Conservation (phyloP, 768 basidiomycete genomes). For the Lyophyllum atratum region DNA sequence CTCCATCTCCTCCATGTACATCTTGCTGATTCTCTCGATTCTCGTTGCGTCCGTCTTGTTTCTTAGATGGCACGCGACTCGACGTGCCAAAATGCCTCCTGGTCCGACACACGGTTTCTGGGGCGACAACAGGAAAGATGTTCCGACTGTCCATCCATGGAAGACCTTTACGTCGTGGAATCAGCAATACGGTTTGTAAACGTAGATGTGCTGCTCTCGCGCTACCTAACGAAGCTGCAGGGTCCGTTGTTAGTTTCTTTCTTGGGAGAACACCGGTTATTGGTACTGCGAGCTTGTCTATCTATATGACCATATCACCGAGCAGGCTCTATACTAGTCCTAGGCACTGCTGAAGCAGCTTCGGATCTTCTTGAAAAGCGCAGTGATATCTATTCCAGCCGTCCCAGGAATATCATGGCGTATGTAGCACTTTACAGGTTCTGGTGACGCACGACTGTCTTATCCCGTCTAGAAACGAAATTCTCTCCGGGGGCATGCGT, state of each 20-base stretch:
- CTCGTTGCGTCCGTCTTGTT: too few relatives aligned
- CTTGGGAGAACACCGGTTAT: background rate
- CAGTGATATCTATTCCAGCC: conserved; percentile 34
- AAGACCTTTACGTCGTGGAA: conserved; percentile 21
- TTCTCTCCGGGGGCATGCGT: conserved; percentile 32
- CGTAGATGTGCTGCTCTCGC: background rate
- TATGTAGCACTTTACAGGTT: too few relatives aligned
- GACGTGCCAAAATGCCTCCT: too few relatives aligned
- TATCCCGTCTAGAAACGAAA: conserved; percentile 23
- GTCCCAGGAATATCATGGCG: conserved; percentile 30
- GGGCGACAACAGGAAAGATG: background rate
- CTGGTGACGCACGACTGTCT: too few relatives aligned
- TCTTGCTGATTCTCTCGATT: too few relatives aligned
- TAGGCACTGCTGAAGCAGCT: conserved; percentile 29
- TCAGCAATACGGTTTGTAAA: conserved; percentile 12
- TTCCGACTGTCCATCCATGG: conserved; percentile 15
- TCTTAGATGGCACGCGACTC: too few relatives aligned
- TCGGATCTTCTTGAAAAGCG: conserved; percentile 34
- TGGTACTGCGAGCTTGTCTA: background rate
- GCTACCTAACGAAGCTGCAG: background rate
- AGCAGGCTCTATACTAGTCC: conserved; percentile 5
- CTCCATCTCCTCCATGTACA: too few relatives aligned
- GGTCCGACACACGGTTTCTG: too few relatives aligned
- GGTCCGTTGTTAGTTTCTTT: too few relatives aligned
- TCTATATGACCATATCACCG: too few relatives aligned